These are phyloP conservation scores for Talaromyces atroroseus DNA, from an alignment of 2,329 filamentous ascomycete genomes.

Conservation along the genomic window DNA sequence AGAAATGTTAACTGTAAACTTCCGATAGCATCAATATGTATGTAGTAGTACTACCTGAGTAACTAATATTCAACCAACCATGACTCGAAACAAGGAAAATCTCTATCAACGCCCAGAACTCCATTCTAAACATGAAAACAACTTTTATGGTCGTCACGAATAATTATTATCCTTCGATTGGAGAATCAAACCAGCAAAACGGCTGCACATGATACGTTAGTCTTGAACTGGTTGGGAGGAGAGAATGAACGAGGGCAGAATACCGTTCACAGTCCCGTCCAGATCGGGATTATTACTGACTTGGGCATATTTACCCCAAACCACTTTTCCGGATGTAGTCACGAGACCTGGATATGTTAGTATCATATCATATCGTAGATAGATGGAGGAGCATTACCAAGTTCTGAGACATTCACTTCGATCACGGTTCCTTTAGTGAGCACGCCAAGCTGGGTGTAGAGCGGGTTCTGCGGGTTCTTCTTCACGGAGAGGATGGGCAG, in stretches of 20 bases:
- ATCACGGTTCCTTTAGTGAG: constrained; percentile 78
- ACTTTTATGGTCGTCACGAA: background rate
- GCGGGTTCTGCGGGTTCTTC: constrained; percentile 81
- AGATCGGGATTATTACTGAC: constrained; percentile 53
- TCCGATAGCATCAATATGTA: background rate
- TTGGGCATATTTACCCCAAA: constrained; percentile 83
- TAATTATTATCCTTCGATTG: background rate
- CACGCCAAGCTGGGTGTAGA: constrained; percentile 90
- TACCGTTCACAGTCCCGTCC: constrained; percentile 57
- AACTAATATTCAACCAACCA: background rate
- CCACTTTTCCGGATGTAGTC: constrained; percentile 85
- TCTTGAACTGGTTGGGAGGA: background rate
- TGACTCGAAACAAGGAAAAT: background rate
- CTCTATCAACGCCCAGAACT: background rate
- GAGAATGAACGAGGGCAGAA: constrained; percentile 12
- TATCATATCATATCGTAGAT: background rate
- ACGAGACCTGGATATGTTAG: constrained; percentile 58
- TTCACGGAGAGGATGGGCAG: constrained; percentile 72
- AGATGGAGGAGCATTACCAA: constrained; percentile 33
- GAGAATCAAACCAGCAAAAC: constrained; percentile 12
- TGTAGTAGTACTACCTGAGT: background rate
- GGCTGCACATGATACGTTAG: background rate
- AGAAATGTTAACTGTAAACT: too few relatives aligned
- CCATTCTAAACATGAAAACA: background rate
- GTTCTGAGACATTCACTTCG: constrained; percentile 88